Percentiles rank a stretch among this genome's conserved stretches.
These are phyloP conservation scores for Durio zibethinus DNA, from an alignment of 345 rosid species.

Conservation along the genomic window DNA sequence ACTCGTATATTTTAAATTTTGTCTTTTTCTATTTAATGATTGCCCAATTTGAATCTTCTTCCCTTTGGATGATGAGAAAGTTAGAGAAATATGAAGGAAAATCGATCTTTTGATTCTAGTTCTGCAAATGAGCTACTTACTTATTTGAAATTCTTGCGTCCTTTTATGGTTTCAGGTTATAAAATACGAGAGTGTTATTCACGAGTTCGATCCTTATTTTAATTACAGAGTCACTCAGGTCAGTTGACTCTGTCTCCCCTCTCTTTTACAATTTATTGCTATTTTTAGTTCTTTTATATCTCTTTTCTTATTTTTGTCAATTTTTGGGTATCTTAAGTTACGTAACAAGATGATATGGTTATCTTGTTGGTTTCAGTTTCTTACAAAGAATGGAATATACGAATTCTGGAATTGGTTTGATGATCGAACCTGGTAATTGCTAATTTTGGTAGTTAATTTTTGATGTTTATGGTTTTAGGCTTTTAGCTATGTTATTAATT, in stretches of 20 bases:
- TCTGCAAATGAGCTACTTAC: background rate
- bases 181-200: slow-evolving; percentile 95
- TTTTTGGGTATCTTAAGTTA: background rate
- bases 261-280: background rate
- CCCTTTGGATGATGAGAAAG: background rate
- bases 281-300: background rate
- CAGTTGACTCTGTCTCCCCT: slow-evolving; percentile 19
- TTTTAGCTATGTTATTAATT: slow-evolving; percentile 46
- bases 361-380: slow-evolving; percentile 67
- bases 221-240: slow-evolving; percentile 99
- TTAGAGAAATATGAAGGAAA: background rate
- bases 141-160: slow-evolving; percentile 10
- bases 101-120: background rate
- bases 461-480: slow-evolving; percentile 3
- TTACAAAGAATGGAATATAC: slow-evolving; percentile 66
- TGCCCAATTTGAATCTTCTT: slow-evolving; percentile 1
- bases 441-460: background rate
- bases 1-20: background rate
- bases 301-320: background rate
- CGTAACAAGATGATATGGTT: background rate
- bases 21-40: background rate
- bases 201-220: slow-evolving; percentile 98
- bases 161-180: slow-evolving; percentile 60
- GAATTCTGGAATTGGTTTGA: slow-evolving; percentile 86
- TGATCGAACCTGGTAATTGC: slow-evolving; percentile 83